These are phyloP conservation scores for Prunus mira DNA, from an alignment of 306 rosid species.

Conservation along the genomic window DNA sequence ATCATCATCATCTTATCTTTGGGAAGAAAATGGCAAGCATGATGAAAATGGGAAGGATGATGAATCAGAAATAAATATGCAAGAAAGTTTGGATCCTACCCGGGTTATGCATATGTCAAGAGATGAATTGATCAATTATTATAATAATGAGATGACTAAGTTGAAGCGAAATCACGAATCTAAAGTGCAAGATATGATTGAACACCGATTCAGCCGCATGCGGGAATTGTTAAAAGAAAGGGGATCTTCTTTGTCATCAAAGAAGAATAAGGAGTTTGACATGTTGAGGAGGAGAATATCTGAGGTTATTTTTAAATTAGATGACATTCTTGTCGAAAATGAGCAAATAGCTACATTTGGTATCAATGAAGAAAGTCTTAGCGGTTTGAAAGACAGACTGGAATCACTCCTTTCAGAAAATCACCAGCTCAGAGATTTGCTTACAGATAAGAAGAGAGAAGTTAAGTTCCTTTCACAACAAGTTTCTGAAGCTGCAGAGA, in stretches of 20 bases:
- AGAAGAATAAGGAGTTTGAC: slow-evolving; percentile 78
- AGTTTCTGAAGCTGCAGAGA: slow-evolving; percentile 51
- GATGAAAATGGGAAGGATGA: slow-evolving; percentile 38
- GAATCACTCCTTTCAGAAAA: slow-evolving; percentile 57
- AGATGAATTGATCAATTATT: slow-evolving; percentile 48
- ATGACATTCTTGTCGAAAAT: slow-evolving; percentile 53
- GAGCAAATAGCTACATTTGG: slow-evolving; percentile 40
- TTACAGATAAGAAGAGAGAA: slow-evolving; percentile 53
- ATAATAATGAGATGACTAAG: slow-evolving; percentile 52
- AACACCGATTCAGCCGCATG: slow-evolving; percentile 53
- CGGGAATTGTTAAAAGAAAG: slow-evolving; percentile 50
- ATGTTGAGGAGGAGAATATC: slow-evolving; percentile 62
- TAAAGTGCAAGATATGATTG: slow-evolving; percentile 59
- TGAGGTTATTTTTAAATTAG: slow-evolving; percentile 58
- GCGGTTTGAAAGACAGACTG: slow-evolving; percentile 58
- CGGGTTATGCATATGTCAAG: slow-evolving; percentile 39
- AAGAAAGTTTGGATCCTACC: slow-evolving; percentile 47
- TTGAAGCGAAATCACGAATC: slow-evolving; percentile 85
- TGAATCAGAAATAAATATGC: slow-evolving; percentile 33
- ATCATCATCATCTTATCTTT: slow-evolving; percentile 22
- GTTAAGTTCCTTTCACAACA: slow-evolving; percentile 46
- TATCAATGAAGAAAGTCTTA: slow-evolving; percentile 45
- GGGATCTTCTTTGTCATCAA: slow-evolving; percentile 45
- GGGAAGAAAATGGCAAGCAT: slow-evolving; percentile 71
- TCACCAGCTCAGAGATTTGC: slow-evolving; percentile 51